A percentile compares a stretch with the other conserved stretches of the same genome.
Evolutionary conservation across 2,329 filamentous ascomycete genomes (phyloP).

Genomic region (Bipolaris zeicola): DNA sequence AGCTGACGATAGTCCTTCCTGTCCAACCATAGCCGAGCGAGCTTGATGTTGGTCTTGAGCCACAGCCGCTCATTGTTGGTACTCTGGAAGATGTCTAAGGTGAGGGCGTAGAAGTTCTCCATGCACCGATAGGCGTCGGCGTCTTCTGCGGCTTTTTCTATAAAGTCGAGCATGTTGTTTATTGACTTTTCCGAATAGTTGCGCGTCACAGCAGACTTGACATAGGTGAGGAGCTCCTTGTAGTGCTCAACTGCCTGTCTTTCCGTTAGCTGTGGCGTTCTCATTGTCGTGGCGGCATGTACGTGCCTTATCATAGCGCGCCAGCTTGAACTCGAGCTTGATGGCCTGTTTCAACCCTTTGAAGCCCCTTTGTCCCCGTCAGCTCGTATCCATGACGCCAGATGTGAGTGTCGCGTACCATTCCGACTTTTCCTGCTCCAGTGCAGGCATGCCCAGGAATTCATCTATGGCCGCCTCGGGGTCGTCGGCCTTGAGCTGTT

Average conservation of each 20-base stretch:
- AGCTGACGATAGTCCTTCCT: constrained; percentile 84
- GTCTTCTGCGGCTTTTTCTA: constrained; percentile 84
- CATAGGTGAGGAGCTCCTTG: constrained; percentile 92
- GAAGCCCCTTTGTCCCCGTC: constrained; percentile 68
- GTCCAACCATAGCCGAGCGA: constrained; percentile 88
- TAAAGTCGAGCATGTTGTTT: constrained; percentile 98
- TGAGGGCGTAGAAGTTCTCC: constrained; percentile 94
- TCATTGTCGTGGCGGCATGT: constrained; percentile 4
- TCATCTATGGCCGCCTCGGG: constrained; percentile 89
- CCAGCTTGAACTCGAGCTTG: constrained; percentile 93
- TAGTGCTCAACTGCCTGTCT: constrained; percentile 86
- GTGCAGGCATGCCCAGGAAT: constrained; percentile 82
- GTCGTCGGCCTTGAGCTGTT: constrained; percentile 88
- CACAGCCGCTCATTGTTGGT: constrained; percentile 97
- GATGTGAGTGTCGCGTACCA: constrained; percentile 61
- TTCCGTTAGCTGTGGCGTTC: constrained; percentile 25
- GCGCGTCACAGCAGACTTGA: constrained; percentile 93
- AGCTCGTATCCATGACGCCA: constrained; percentile 15
- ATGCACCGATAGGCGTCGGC: constrained; percentile 78
- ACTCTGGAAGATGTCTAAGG: constrained; percentile 91
- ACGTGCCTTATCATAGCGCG: constrained; percentile 78
- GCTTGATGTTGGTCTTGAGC: constrained; percentile 98
- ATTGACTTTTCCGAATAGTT: constrained; percentile 99
- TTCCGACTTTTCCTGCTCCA: constrained; percentile 92
- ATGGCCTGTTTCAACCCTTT: constrained; percentile 98